phyloP scores from a whole-genome alignment of 2,329 filamentous ascomycete species.

The Neonectria sp. region DNA sequence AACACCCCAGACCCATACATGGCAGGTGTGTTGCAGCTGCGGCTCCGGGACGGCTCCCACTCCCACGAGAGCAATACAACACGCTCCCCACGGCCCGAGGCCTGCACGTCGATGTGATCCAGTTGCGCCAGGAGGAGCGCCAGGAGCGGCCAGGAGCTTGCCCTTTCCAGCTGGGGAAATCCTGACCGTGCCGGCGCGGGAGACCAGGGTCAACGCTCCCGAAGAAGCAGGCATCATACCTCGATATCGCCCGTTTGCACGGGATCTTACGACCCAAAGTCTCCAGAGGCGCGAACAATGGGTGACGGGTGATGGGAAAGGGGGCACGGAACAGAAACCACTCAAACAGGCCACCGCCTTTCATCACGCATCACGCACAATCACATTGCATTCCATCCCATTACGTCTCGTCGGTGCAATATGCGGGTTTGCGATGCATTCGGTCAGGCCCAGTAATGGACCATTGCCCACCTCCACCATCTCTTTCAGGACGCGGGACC shows the following conservation, averaged over 20 bases:
- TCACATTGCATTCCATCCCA: slow-evolving; percentile 21
- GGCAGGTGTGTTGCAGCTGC: slow-evolving; percentile 26
- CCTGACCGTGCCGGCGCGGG: slow-evolving; percentile 38
- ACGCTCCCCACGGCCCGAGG: slow-evolving; percentile 6
- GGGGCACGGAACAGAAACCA: slow-evolving; percentile 25
- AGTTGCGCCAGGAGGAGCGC: slow-evolving; percentile 27
- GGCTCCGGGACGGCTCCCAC: slow-evolving; percentile 40
- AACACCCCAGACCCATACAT: slow-evolving; percentile 24
- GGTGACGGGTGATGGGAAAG: slow-evolving; percentile 25
- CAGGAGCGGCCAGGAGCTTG: slow-evolving; percentile 26
- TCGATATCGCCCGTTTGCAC: slow-evolving; percentile 15
- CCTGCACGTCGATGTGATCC: slow-evolving; percentile 27
- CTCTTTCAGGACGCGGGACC: background rate
- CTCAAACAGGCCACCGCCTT: slow-evolving; percentile 31
- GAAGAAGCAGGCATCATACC: slow-evolving; percentile 30
- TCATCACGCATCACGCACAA: slow-evolving; percentile 23
- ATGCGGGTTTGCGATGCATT: slow-evolving; percentile 21
- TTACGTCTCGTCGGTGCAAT: slow-evolving; percentile 21
- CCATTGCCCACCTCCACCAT: slow-evolving; percentile 19
- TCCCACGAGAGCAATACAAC: slow-evolving; percentile 24
- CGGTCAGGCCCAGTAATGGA: slow-evolving; percentile 8
- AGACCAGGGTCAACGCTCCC: slow-evolving; percentile 29
- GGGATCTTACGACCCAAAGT: slow-evolving; percentile 39
- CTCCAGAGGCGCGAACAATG: slow-evolving; percentile 24
- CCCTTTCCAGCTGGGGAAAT: slow-evolving; percentile 38